Conservation (phyloP, 805 yeast species). For the Ogataea chonburiensis region DNA sequence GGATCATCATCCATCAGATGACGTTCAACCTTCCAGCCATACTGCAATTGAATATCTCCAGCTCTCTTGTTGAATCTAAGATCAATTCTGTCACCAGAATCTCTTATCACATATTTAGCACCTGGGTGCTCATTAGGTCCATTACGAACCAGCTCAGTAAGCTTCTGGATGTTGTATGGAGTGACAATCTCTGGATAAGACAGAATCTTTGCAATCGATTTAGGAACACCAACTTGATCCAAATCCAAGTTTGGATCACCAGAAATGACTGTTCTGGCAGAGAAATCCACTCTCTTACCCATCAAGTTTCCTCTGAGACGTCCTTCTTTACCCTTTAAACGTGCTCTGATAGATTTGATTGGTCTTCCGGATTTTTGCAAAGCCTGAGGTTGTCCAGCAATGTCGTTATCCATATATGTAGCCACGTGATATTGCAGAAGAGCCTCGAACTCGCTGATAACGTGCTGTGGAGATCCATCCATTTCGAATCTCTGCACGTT, state of each 20-base stretch:
- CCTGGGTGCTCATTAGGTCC: slow-evolving; percentile 99
- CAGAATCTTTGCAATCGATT: slow-evolving; percentile 90
- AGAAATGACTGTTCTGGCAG: slow-evolving; percentile 98
- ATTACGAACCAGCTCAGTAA: slow-evolving; percentile 91
- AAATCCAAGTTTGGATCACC: slow-evolving; percentile 98
- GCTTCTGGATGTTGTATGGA: slow-evolving; percentile 91
- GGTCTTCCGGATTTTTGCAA: slow-evolving; percentile 98
- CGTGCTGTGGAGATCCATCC: slow-evolving; percentile 99
- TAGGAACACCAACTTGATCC: slow-evolving; percentile 99
- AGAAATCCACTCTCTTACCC: slow-evolving; percentile 99
- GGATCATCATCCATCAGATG: slow-evolving; percentile 98
- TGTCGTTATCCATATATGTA: slow-evolving; percentile 98
- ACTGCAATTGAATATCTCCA: slow-evolving; percentile 95
- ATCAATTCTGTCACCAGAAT: slow-evolving; percentile 98
- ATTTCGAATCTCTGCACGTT: slow-evolving; percentile 96
- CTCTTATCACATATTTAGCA: slow-evolving; percentile 97
- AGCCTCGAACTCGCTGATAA: slow-evolving; percentile 93
- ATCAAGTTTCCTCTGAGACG: slow-evolving; percentile 96
- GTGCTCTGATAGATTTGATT: slow-evolving; percentile 97
- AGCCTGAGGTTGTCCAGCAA: slow-evolving; percentile 99
- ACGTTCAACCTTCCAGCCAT: slow-evolving; percentile 99
- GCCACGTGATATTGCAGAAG: slow-evolving; percentile 97
- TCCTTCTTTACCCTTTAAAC: slow-evolving; percentile 99
- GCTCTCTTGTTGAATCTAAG: slow-evolving; percentile 96
- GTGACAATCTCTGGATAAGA: slow-evolving; percentile 98